Conservation (phyloP, 352 stramenopile genomes). For the Pythium periplocum region DNA sequence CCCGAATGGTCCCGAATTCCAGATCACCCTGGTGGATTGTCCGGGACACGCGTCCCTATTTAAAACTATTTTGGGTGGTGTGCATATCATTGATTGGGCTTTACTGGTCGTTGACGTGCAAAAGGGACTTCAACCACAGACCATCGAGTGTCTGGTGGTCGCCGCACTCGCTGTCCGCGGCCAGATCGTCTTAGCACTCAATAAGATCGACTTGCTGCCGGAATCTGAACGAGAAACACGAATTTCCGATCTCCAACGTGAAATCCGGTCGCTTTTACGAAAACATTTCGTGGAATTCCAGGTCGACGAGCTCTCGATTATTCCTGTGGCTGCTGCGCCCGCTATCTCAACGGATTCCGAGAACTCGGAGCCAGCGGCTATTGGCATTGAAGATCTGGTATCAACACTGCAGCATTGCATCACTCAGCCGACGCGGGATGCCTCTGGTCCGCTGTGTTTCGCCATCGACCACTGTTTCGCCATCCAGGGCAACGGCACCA, state of each 20-base stretch:
- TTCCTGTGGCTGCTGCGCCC: conserved; percentile 70
- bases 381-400: conserved; percentile 78
- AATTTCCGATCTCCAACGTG: conserved; percentile 60
- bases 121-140: conserved; percentile 98
- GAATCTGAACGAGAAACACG: conserved; percentile 41
- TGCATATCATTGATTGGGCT: conserved; percentile 99
- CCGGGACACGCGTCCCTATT: conserved; percentile 98
- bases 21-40: conserved; percentile 95
- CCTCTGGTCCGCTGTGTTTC: conserved; percentile 83
- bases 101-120: conserved; percentile 95
- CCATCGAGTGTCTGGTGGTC: conserved; percentile 97
- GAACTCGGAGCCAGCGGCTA: conserved; percentile 1
- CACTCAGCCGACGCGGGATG: conserved; percentile 33
- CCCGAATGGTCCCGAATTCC: conserved; percentile 44
- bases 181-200: conserved; percentile 92
- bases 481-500: conserved; percentile 96
- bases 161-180: conserved; percentile 87
- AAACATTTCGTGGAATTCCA: conserved; percentile 24
- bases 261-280: conserved; percentile 61
- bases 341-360: conserved; percentile 10
- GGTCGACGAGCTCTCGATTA: conserved; percentile 51
- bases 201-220: conserved; percentile 96
- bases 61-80: conserved; percentile 97
- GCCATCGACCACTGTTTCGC: conserved; percentile 98
- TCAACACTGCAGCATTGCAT: conserved; percentile 28